Conservation (phyloP, 306 rosid species). For the Cercis canadensis region DNA sequence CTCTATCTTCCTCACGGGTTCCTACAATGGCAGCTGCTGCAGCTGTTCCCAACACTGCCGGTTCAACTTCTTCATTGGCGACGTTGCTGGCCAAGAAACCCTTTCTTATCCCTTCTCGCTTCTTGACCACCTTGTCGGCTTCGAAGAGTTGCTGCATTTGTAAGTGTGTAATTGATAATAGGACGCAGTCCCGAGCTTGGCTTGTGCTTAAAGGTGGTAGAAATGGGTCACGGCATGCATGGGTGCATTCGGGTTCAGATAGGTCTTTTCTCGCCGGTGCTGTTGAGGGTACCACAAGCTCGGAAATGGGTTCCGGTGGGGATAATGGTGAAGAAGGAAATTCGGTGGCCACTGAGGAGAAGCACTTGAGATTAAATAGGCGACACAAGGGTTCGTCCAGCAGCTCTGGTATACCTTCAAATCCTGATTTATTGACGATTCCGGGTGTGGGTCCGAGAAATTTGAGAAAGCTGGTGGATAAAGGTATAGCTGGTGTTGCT, state of each 20-base stretch:
- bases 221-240: conserved; percentile 40
- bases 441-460: conserved; percentile 97
- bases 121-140: conserved; percentile 16
- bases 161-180: conserved; percentile 36
- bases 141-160: conserved; percentile 43
- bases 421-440: conserved; percentile 89
- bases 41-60: conserved; percentile 8
- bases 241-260: conserved; percentile 49
- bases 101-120: conserved; percentile 31
- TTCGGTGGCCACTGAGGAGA: conserved; percentile 33
- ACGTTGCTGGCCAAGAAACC: conserved; percentile 31
- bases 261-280: conserved; percentile 42
- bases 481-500: conserved; percentile 87
- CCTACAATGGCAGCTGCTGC: conserved; percentile 46
- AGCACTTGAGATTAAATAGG: conserved; percentile 50
- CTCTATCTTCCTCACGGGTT: too few relatives aligned
- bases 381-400: conserved; percentile 54
- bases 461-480: conserved; percentile 78
- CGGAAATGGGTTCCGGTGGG: conserved; percentile 27
- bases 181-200: conserved; percentile 52
- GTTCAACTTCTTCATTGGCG: conserved; percentile 27
- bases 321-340: conserved; percentile 22
- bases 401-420: conserved; percentile 46
- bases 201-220: conserved; percentile 44
- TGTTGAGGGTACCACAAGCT: conserved; percentile 26